Evolutionary conservation across 306 rosid genomes (phyloP), one percentile per base, ranked within the genome.

Genomic region (Acacia acuminata): DNA sequence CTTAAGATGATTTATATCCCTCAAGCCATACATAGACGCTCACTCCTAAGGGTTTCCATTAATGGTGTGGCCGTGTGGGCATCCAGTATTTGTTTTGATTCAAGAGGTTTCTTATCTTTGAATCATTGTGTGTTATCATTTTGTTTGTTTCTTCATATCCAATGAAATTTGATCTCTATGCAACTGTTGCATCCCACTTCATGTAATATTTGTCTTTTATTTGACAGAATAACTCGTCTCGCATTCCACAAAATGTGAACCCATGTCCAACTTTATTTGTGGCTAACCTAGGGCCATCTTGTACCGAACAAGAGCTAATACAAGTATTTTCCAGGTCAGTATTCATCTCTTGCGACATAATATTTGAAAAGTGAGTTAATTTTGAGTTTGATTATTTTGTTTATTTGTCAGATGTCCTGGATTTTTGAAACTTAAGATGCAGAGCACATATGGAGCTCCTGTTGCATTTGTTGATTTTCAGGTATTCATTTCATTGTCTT

Each of bases 391-490:
- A 66, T 66, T 78, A 64, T 60, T 56, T 45, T 69, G 81, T 56
- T 14, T 68, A 12, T 77, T 47, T 82, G 56, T 75, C 85, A 96
- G 99, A 89, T 96, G 85, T 86, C 94, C 90, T 48, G 97, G 99
- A 78, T 96, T 90, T 82, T 77, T 94, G 86, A 92, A 96, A 87
- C 85, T 96, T 86, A 94, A 96, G 92, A 90, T 96, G 93, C 99
- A 96, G 85, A 81, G 93, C 90, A 92, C 99, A 5, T 96, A 90
- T 65, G 99, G 99, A 69, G 87, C 98, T 78, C 97, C 97, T 16
- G 99, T 96, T 64, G 97, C 98, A 78, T 96, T 96, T 86, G 97
- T 92, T 83, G 98, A 96, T 85, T 94, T 96, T 90, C 91, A 94
- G 98, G 99, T 95, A 69, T 79, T 80, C 15, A 44, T 47, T 68